These are phyloP conservation scores for Silene vulgaris DNA, from an alignment of 179 eudicot genomes.

Conservation along the genomic window DNA sequence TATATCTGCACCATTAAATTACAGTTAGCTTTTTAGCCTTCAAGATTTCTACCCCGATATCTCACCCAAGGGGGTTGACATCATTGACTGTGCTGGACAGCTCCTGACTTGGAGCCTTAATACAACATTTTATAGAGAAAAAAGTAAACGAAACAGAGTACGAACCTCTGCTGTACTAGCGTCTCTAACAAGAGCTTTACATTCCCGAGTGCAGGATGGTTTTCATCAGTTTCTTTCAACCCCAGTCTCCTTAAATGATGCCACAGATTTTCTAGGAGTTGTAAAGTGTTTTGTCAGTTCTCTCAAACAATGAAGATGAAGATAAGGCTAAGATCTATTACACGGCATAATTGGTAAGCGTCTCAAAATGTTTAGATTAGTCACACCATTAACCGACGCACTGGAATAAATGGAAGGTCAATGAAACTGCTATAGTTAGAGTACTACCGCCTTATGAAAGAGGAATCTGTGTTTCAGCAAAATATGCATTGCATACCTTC, in stretches of 20 bases:
- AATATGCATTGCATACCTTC: slow-evolving; percentile 51
- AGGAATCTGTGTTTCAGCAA: neutral
- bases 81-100: neutral
- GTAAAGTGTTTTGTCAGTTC: neutral
- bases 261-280: slow-evolving; percentile 68
- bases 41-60: neutral
- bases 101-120: neutral
- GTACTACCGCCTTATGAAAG: neutral
- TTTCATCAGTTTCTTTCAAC: slow-evolving; percentile 64
- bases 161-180: slow-evolving; percentile 84
- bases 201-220: slow-evolving; percentile 62
- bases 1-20: slow-evolving; percentile 41
- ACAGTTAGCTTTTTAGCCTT: neutral
- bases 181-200: slow-evolving; percentile 63
- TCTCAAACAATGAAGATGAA: neutral
- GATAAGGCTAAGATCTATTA: neutral
- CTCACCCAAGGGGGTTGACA: neutral
- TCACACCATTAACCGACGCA: neutral
- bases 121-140: neutral
- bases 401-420: neutral
- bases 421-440: neutral
- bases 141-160: slow-evolving; percentile 11
- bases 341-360: neutral
- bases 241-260: slow-evolving; percentile 84
- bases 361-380: neutral